Evolutionary conservation across 257 asterid species (phyloP), one percentile per base, ranked within the genome.

Genomic region (Handroanthus guayacan): DNA sequence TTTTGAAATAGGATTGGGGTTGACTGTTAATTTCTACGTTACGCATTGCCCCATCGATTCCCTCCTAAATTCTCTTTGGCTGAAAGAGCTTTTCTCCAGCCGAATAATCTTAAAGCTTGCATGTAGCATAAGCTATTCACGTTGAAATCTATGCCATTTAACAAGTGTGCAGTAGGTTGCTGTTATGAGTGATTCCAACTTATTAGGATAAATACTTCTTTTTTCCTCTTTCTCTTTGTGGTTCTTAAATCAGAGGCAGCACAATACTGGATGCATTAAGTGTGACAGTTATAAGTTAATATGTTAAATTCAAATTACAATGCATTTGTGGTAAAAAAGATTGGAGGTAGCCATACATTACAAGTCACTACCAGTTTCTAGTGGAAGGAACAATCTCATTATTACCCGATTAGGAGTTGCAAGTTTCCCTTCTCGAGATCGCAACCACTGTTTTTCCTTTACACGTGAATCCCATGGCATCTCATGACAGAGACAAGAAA

Each of bases 171-270:
- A 52, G 8, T 1, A 16, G 67, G 4, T 55, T 56, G 66, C 63
- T 67, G 74, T 20, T 25, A 67, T 67, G 69, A 18, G 71, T 51
- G n/a, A 61, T 44, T 63, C 65, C 62, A 62, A 12, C 7, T 36
- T 8, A 38, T 36, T 17, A 18, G 57, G 51, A 43, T 7, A 41
- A 65, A 16, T n/a, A 5, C 55, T 9, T 43, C 5, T 20, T 37
- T 4, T 64, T 62, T 25, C 31, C 31, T 25, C 31, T 44, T 70
- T 70, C 20, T 11, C 17, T 54, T 70, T 52, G 55, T 55, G 54
- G 34, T 16, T 69, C 62, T 34, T 50, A 50, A 51, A 50, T 16
- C 36, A 17, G 39, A 18, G 38, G 47, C 4, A 9, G 4, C 3
- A 17, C 54, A 1, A 25, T 14, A 18, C 17, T 48, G 25, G 56